Conservation (phyloP, 164 flowering plant genomes). For the Piper betle region DNA sequence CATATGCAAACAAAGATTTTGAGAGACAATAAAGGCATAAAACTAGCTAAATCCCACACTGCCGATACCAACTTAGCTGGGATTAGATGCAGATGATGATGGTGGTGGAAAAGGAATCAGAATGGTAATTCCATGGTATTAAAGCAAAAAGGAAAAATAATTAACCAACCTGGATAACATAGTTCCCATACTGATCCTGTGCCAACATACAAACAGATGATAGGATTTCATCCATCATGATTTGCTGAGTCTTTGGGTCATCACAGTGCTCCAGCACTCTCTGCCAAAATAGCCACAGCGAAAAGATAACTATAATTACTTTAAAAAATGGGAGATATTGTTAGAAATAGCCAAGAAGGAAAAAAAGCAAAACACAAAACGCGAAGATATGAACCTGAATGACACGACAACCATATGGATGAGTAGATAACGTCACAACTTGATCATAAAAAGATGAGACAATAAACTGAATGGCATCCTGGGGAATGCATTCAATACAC, state of each 20-base stretch:
- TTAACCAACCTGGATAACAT: conserved; percentile 87
- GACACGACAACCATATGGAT: conserved; percentile 97
- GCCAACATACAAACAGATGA: conserved; percentile 73
- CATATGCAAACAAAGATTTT: no score
- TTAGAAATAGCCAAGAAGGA: no score
- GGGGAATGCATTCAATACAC: conserved; percentile 95
- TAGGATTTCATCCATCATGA: conserved; percentile 91
- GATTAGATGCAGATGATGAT: no score
- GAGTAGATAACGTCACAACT: conserved; percentile 86
- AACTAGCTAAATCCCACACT: no score
- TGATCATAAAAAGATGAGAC: conserved; percentile 75
- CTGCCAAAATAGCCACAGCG: conserved; percentile 18
- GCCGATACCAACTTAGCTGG: no score
- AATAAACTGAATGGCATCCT: conserved; percentile 78
- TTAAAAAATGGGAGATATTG: no score
- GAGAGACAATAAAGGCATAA: no score
- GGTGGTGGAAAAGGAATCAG: no score
- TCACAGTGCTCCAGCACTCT: conserved; percentile 82
- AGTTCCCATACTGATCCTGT: conserved; percentile 96
- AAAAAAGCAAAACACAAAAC: no score
- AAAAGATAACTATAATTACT: neutral
- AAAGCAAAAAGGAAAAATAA: neutral
- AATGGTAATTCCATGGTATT: neutral
- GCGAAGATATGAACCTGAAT: no score
- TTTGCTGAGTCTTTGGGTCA: conserved; percentile 61